Evolutionary conservation across 495 filamentous ascomycete species (phyloP).

Genomic region (Trichoderma reesei): DNA sequence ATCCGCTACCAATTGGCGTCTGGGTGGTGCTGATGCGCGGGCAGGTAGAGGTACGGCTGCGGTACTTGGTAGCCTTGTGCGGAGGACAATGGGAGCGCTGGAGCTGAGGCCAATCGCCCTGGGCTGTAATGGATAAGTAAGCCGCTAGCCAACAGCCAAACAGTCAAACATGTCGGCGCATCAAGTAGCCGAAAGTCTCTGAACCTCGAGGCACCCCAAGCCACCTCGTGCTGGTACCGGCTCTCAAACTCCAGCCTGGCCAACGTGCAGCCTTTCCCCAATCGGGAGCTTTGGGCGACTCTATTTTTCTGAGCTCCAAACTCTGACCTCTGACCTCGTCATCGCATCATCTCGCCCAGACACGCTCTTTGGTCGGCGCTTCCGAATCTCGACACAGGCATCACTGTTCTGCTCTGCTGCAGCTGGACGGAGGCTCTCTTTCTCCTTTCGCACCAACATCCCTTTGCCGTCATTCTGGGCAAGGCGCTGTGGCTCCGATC

Average conservation of each 20-base stretch:
- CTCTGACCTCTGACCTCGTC: too few species aligned
- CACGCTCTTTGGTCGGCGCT: not conserved
- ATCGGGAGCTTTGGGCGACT: slow-evolving; percentile 1
- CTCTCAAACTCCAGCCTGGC: not conserved
- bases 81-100: too few species aligned
- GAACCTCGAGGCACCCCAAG: not conserved
- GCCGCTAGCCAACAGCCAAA: not conserved
- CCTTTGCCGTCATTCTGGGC: not conserved
- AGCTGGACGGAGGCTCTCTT: not conserved
- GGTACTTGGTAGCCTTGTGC: too few species aligned
- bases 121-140: not conserved
- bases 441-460: not conserved
- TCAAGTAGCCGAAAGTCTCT: too few species aligned
- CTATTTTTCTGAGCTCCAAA: not conserved
- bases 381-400: not conserved
- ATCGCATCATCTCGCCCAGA: not conserved
- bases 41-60: too few species aligned
- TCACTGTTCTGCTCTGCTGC: not conserved
- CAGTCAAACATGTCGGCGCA: not conserved
- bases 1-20: too few species aligned
- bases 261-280: not conserved
- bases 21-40: too few species aligned
- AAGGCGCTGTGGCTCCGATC: not conserved
- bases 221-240: not conserved
- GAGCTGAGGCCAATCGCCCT: not conserved